Base-by-base conservation (phyloP, 306 rosid species). In the Begonia peltatifolia region DNA sequence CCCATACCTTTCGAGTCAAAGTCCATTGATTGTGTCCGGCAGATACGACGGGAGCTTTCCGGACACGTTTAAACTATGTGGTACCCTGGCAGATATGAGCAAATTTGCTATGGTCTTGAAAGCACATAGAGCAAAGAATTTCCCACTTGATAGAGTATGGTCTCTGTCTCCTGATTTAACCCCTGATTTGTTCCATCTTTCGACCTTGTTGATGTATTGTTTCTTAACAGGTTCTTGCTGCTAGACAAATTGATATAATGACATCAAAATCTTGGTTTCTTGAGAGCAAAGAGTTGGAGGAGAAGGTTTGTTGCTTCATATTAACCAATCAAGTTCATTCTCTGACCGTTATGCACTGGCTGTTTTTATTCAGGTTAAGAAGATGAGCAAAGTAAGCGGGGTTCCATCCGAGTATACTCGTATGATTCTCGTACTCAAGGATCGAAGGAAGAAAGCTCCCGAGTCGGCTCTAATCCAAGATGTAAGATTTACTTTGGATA, bases 31-130 rank as follows among this genome's bases (percentile, higher is more conserved):
- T 41, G 47, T 90, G 68, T 85, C 99, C 17, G 99, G 95, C 59
- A 77, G 95, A 86, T 90, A 74, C 54, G 71, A 71, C 60, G 94
- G 99, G 68, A 58, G 64, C 46, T 71, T 90, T 71, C 94, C 99
- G 7, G 72, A 71, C 23, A 56, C 62, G 16, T 49, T 90, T 46
- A 71, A 74, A 76, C 75, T 83, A 41, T 62, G 70, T 41, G 95
- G 99, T 59, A 80, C 71, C 66, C 65, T 74, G 70, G 84, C 94
- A 36, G 88, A 90, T 71, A 75, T 52, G 84, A 79, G 73, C 71
- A 66, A 68, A 62, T 83, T 75, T 23, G 68, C n/a, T 25, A 52
- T 76, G 35, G 81, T 80, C 62, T 73, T 90, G 66, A 69, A 76
- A 67, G 80, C 76, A 53, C 78, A 62, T 57, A 74, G 81, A 71